phyloP scores from a whole-genome alignment of 768 basidiomycete genomes.

The Tulasnella sp. region DNA sequence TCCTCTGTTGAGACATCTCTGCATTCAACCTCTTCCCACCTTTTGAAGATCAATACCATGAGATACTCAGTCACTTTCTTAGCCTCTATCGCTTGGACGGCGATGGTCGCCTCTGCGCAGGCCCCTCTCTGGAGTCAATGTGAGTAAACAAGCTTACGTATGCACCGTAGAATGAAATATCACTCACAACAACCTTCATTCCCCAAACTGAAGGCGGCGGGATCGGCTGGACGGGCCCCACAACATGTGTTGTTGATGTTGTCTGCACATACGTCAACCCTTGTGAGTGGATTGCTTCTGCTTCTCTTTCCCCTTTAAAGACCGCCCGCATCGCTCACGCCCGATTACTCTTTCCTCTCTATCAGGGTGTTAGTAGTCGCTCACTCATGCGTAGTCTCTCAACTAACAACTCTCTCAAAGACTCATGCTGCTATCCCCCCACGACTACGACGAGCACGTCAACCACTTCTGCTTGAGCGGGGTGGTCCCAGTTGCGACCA shows the following conservation, averaged over 20 bases:
- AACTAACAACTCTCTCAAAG: background rate
- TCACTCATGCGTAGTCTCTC: background rate
- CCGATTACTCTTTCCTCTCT: background rate
- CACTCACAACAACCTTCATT: too few relatives aligned
- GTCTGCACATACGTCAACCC: conserved; percentile 33
- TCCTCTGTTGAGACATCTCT: too few relatives aligned
- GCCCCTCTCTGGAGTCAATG: background rate
- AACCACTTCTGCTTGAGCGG: too few relatives aligned
- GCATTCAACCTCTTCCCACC: too few relatives aligned
- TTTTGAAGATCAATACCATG: background rate
- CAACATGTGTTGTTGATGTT: conserved; percentile 35
- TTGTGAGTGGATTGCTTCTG: conserved; percentile 27
- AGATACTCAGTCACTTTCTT: background rate
- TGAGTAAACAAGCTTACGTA: background rate
- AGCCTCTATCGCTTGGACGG: background rate
- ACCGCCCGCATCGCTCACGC: too few relatives aligned
- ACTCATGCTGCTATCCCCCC: conserved; percentile 11
- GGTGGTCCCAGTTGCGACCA: too few relatives aligned
- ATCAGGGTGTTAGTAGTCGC: background rate
- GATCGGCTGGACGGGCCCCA: conserved; percentile 33
- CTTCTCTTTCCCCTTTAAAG: background rate
- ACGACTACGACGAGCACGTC: too few relatives aligned
- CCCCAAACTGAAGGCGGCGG: background rate
- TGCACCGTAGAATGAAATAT: too few relatives aligned
- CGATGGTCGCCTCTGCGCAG: background rate